These are phyloP conservation scores for Ophiostoma australiae DNA, from an alignment of 2,329 filamentous ascomycete species.

Conservation along the genomic window DNA sequence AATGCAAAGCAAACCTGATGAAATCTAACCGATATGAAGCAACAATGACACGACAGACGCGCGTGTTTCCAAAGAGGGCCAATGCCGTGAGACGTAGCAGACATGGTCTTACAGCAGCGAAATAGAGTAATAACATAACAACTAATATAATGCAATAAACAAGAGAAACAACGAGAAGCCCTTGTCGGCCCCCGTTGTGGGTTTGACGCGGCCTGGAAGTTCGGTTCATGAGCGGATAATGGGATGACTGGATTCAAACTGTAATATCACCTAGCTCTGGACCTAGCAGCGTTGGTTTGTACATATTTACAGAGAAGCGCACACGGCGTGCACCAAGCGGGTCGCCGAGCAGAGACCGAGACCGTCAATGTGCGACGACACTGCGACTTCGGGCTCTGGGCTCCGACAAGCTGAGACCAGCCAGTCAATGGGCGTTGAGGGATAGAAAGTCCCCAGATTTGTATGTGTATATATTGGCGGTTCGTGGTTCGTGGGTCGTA, in stretches of 20 bases:
- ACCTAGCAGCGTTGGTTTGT: not conserved
- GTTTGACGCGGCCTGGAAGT: not conserved
- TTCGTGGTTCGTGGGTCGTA: not conserved
- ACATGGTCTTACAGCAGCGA: not conserved
- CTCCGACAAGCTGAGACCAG: not conserved
- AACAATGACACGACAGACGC: not conserved
- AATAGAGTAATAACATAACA: not conserved
- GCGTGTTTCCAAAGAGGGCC: not conserved
- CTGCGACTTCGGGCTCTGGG: slow-evolving; percentile 11
- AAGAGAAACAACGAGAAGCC: not conserved
- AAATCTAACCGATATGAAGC: slow-evolving; percentile 1
- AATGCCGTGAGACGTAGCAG: slow-evolving; percentile 6
- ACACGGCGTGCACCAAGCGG: not conserved
- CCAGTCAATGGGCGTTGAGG: not conserved
- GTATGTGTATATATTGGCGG: not conserved
- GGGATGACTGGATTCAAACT: not conserved
- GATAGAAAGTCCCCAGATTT: slow-evolving; percentile 2
- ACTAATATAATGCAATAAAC: not conserved
- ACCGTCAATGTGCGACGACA: slow-evolving; percentile 9
- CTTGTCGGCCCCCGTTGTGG: not conserved
- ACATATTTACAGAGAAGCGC: not conserved
- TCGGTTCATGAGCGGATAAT: slow-evolving; percentile 5
- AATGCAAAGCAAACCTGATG: not conserved
- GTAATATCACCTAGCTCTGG: not conserved
- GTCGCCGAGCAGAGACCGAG: slow-evolving; percentile 13